These are phyloP conservation scores for Colletotrichum spinosum DNA, from an alignment of 2,329 filamentous ascomycete genomes.

Conservation along the genomic window DNA sequence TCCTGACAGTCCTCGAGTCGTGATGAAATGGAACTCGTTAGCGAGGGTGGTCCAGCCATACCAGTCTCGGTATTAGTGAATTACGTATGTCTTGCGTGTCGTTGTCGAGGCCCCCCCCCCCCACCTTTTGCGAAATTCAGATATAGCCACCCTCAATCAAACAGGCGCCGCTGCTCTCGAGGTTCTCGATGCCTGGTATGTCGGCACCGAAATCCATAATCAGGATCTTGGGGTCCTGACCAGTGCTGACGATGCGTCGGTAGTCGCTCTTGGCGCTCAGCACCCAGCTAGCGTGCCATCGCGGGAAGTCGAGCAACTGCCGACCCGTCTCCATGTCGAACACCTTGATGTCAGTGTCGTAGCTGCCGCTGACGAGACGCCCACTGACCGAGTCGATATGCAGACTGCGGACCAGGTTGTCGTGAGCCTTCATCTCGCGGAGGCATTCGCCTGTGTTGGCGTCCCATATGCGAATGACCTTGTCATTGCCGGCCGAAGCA, in stretches of 20 bases:
- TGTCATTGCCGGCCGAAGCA: slow-evolving; percentile 93
- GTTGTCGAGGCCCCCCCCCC: slow-evolving; percentile 6
- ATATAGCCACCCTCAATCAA: slow-evolving; percentile 48
- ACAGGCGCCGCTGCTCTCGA: slow-evolving; percentile 59
- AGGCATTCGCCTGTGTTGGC: slow-evolving; percentile 89
- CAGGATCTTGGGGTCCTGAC: slow-evolving; percentile 91
- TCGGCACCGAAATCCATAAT: slow-evolving; percentile 90
- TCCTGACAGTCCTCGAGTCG: slow-evolving; percentile 8
- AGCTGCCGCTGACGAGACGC: slow-evolving; percentile 89
- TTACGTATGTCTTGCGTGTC: slow-evolving; percentile 24
- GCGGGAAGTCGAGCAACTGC: slow-evolving; percentile 85
- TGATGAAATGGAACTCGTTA: slow-evolving; percentile 26
- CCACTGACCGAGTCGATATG: slow-evolving; percentile 91
- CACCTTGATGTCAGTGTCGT: slow-evolving; percentile 95
- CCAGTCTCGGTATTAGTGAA: slow-evolving; percentile 35
- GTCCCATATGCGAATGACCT: slow-evolving; percentile 96
- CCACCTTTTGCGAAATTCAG: slow-evolving; percentile 33
- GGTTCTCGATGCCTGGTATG: slow-evolving; percentile 67
- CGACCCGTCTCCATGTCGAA: slow-evolving; percentile 87
- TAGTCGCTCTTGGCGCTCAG: slow-evolving; percentile 96
- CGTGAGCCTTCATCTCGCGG: slow-evolving; percentile 84
- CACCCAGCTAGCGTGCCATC: slow-evolving; percentile 98
- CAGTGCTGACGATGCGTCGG: slow-evolving; percentile 91
- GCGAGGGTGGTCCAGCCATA: slow-evolving; percentile 34
- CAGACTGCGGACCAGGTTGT: slow-evolving; percentile 86